Base-by-base conservation (phyloP, 129 eudicot genomes). In the Pittosporum tobira region DNA sequence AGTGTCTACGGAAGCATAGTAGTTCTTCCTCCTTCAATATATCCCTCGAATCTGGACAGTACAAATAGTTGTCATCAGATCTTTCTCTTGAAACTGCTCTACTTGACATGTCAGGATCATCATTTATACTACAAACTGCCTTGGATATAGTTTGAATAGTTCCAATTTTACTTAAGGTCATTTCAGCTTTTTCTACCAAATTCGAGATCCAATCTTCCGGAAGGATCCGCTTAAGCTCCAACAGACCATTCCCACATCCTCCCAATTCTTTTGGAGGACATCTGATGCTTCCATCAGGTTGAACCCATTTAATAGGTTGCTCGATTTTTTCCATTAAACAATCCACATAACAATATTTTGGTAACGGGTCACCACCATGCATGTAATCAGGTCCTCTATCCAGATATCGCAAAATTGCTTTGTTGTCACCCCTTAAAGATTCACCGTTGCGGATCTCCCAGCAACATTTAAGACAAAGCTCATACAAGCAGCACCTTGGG, bases 391-490 rank as follows among this genome's bases (percentile, higher is more conserved):
- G 68, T 31, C 95, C 98, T 71, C 54, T 86, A 60, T 78, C 57
- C 26, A 45, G 18, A 63, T 83, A 86, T 52, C 43, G 51, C 21
- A 56, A 67, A 22, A 54, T 65, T 12, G 59, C 73, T 73, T 62
- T 79, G 30, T 45, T 74, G 44, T 51, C 63, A 63, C 63, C 67
- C 16, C 72, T 75, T 38, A 56, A 59, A 59, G 76, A 65, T 25
- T 50, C 57, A 11, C 82, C 83, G 38, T 62, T 57, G 20, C 94
- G 79, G 40, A 91, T 73, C 73, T 91, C 98, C 24, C 34, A 75
- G 69, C 80, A 86, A 77, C 98, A 91, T 44, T 77, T 70, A 60
- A 91, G 78, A 64, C 98, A 91, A 29, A 91, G 71, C 75, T 91
- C 98, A 50, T 75, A 91, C 24, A 76, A 71, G 77, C 98, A 71